phyloP scores from a whole-genome alignment of 441 rosid genomes.

The Erodium texanum region DNA sequence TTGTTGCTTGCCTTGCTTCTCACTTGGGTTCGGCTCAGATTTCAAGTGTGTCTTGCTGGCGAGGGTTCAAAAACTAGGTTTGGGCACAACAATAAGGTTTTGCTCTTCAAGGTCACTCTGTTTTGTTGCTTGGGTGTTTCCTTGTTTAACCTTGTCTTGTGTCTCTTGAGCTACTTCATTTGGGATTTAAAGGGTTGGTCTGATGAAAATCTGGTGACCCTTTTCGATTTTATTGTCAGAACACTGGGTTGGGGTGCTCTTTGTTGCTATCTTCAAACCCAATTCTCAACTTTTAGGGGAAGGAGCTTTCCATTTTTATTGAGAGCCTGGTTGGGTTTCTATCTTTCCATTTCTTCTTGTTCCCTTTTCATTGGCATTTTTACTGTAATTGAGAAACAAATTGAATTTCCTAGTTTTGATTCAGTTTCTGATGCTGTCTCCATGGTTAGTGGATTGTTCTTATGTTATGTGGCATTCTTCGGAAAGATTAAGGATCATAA shows the following conservation, averaged over 20 bases:
- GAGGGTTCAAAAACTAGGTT: constrained; percentile 29
- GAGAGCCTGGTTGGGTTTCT: constrained; percentile 71
- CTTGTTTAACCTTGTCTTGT: constrained; percentile 31
- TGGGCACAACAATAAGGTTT: constrained; percentile 16
- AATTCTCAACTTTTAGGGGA: constrained; percentile 21
- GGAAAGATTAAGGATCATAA: constrained; percentile 27
- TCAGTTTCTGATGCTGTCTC: constrained; percentile 44
- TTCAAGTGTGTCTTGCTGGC: constrained; percentile 17
- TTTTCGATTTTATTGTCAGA: constrained; percentile 46
- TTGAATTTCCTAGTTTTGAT: constrained; percentile 23
- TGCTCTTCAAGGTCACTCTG: constrained; percentile 30
- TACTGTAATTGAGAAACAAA: constrained; percentile 25
- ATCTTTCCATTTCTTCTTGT: constrained; percentile 46
- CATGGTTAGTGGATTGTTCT: constrained; percentile 38
- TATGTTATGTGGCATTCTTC: constrained; percentile 50
- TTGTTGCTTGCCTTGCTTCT: constrained; percentile 39
- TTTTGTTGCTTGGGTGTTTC: constrained; percentile 47
- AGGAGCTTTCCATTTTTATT: constrained; percentile 35
- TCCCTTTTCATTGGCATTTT: constrained; percentile 40
- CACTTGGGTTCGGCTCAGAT: constrained; percentile 32
- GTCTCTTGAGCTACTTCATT: constrained; percentile 36
- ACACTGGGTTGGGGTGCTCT: constrained; percentile 58
- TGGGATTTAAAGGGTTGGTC: constrained; percentile 51
- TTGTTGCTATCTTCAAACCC: constrained; percentile 32
- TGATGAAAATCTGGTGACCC: constrained; percentile 36